Evolutionary conservation across 345 rosid genomes (phyloP).

Genomic region (Psidium friedrichsthalianum): DNA sequence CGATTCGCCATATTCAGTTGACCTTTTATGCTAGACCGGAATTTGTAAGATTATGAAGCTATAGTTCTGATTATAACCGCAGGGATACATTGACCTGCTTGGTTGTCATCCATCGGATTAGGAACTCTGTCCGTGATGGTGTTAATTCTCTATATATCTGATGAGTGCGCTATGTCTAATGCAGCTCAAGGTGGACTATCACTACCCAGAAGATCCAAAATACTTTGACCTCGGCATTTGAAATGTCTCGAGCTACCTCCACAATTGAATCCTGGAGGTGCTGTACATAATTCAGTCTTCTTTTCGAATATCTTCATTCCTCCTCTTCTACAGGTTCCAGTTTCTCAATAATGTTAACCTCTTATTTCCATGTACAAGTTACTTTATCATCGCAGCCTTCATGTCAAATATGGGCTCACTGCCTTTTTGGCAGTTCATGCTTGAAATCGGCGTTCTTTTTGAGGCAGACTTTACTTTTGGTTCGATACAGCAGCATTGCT

Average conservation of each 20-base stretch:
- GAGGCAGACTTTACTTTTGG: no score
- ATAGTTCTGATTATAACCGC: not conserved
- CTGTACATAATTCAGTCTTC: not conserved
- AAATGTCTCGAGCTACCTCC: not conserved
- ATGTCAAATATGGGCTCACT: not conserved
- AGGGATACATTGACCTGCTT: not conserved
- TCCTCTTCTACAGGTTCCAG: not conserved
- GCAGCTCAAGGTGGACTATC: not conserved
- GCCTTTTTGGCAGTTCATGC: not conserved
- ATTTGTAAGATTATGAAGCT: not conserved
- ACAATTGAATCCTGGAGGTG: not conserved
- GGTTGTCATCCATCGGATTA: not conserved
- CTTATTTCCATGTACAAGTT: not conserved
- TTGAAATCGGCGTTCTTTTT: no score
- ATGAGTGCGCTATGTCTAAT: not conserved
- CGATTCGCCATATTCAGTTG: not conserved
- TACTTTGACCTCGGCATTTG: not conserved
- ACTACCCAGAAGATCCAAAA: not conserved
- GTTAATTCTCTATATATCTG: not conserved
- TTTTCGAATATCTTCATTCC: not conserved
- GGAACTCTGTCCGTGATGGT: not conserved
- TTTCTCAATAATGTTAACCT: no score
- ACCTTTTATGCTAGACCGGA: not conserved
- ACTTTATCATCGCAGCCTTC: not conserved
- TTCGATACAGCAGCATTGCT: not conserved